Evolutionary conservation across 805 yeast species (phyloP).

Genomic region (Zygosaccharomyces gambellarensis): DNA sequence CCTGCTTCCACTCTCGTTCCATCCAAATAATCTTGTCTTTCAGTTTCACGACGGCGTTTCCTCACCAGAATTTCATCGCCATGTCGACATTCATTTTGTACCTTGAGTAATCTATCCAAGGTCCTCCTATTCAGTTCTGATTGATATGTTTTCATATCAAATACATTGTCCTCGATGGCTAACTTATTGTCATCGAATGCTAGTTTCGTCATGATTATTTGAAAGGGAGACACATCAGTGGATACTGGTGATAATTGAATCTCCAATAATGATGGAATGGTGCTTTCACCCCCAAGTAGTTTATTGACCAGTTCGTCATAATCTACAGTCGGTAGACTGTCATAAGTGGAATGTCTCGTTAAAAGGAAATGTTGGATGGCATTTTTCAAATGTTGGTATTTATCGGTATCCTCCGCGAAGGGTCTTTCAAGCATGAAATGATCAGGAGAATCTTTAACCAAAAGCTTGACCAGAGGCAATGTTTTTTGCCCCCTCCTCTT

Average conservation of each 20-base stretch:
- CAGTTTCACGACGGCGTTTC: constrained; percentile 37
- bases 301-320: constrained; percentile 7
- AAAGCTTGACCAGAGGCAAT: constrained; percentile 44
- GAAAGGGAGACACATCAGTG: constrained; percentile 2
- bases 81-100: constrained; percentile 24
- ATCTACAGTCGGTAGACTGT: constrained; percentile 2
- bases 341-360: constrained; percentile 13
- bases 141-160: constrained; percentile 36
- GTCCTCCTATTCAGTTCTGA: constrained; percentile 36
- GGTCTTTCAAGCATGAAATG: constrained; percentile 33
- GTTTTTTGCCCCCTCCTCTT: constrained; percentile 19
- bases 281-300: constrained; percentile 6
- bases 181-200: constrained; percentile 11
- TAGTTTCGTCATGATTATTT: constrained; percentile 11
- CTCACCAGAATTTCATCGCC: constrained; percentile 22
- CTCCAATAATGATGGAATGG: constrained; percentile 7
- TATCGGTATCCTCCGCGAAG: constrained; percentile 14
- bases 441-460: constrained; percentile 43
- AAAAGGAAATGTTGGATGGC: constrained; percentile 30
- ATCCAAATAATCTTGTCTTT: constrained; percentile 40
- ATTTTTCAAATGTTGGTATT: constrained; percentile 22
- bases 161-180: constrained; percentile 10
- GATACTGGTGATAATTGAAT: constrained; percentile 6
- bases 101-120: constrained; percentile 30
- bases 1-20: constrained; percentile 39